Evolutionary conservation across 2,329 filamentous ascomycete species (phyloP).

Genomic region (Colletotrichum sp.): DNA sequence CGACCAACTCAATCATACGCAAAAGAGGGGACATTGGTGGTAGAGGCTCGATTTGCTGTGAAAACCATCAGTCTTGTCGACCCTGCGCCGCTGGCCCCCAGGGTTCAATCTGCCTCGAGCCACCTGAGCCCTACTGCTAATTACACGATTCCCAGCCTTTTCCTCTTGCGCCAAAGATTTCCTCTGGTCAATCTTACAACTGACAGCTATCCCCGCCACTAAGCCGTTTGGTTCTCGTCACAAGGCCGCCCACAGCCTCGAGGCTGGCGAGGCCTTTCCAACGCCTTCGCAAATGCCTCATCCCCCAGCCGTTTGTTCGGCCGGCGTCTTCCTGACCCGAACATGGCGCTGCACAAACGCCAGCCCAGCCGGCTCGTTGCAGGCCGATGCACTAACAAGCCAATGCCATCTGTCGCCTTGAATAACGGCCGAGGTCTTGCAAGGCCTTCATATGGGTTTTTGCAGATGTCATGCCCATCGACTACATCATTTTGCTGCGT

Average conservation of each 20-base stretch:
- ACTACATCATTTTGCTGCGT: background rate
- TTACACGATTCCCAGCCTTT: conserved; percentile 4
- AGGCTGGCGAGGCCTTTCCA: background rate
- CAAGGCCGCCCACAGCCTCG: background rate
- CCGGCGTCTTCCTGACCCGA: background rate
- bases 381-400: background rate
- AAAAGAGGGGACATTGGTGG: background rate
- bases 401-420: background rate
- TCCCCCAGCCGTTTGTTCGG: background rate
- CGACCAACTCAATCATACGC: background rate
- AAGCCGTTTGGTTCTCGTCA: background rate
- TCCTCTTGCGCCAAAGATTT: background rate
- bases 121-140: conserved; percentile 10
- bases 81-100: background rate
- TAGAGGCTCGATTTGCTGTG: background rate
- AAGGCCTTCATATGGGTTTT: background rate
- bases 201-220: background rate
- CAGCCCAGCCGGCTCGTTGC: background rate
- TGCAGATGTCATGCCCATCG: background rate
- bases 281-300: background rate
- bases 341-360: background rate
- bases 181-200: background rate
- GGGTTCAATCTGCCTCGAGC: conserved; percentile 1
- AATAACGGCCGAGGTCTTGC: background rate
- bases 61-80: background rate